Evolutionary conservation across 2,329 filamentous ascomycete species (phyloP).

Genomic region (Pyrenophora teres): DNA sequence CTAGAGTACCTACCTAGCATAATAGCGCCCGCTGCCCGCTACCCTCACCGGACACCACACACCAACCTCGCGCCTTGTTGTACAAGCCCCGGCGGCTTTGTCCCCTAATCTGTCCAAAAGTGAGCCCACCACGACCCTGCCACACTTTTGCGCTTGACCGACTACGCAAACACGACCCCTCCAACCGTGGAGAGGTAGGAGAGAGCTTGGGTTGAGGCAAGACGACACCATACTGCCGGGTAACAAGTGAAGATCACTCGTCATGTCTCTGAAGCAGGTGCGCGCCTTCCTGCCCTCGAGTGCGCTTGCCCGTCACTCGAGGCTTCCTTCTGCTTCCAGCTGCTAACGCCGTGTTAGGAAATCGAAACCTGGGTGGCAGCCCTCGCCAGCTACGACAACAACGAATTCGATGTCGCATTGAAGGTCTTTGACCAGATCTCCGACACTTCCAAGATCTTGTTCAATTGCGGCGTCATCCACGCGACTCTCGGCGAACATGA

Average conservation of each 20-base stretch:
- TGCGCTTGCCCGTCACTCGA: background rate
- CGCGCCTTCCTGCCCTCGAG: slow-evolving; percentile 12
- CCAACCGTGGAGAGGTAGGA: slow-evolving; percentile 34
- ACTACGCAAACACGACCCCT: slow-evolving; percentile 22
- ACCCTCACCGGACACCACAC: slow-evolving; percentile 15
- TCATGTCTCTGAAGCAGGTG: slow-evolving; percentile 58
- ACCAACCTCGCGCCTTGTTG: slow-evolving; percentile 19
- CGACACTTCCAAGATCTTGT: slow-evolving; percentile 97
- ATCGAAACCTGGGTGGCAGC: slow-evolving; percentile 98
- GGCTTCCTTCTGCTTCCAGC: slow-evolving; percentile 17
- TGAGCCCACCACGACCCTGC: slow-evolving; percentile 15
- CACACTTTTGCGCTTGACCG: slow-evolving; percentile 26
- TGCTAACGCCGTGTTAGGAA: slow-evolving; percentile 65
- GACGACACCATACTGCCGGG: slow-evolving; percentile 50
- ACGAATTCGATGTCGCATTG: slow-evolving; percentile 91
- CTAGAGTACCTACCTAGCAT: slow-evolving; percentile 17
- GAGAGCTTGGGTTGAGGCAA: slow-evolving; percentile 35
- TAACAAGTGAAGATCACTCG: slow-evolving; percentile 43
- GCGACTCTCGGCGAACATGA: slow-evolving; percentile 95
- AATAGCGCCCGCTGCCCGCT: slow-evolving; percentile 22
- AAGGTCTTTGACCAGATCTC: slow-evolving; percentile 82
- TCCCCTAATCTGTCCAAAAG: slow-evolving; percentile 15
- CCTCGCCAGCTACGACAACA: slow-evolving; percentile 90
- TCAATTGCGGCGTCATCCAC: slow-evolving; percentile 98
- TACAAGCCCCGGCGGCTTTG: slow-evolving; percentile 42